A percentile compares a stretch with the other conserved stretches of the same genome.
phyloP scores from a whole-genome alignment of 2,329 filamentous ascomycete genomes.

The Zelopaecilomyces penicillatus region DNA sequence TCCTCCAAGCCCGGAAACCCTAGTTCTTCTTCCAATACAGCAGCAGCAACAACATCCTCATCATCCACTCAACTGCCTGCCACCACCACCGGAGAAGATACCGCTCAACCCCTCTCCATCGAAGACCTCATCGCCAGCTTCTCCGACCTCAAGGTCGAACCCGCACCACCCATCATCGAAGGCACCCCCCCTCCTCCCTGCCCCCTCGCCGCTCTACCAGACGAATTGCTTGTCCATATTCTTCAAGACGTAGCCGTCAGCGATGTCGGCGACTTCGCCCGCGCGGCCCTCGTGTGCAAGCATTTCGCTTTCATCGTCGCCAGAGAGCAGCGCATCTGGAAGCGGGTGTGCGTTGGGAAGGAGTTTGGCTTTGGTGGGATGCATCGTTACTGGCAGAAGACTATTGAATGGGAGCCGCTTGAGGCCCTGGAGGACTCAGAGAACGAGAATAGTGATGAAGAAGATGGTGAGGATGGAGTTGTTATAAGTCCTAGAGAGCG shows the following conservation, averaged over 20 bases:
- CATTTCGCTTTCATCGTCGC: slow-evolving; percentile 75
- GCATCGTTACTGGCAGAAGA: slow-evolving; percentile 68
- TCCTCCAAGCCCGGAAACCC: slow-evolving; percentile 37
- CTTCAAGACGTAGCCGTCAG: slow-evolving; percentile 60
- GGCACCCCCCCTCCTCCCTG: slow-evolving; percentile 68
- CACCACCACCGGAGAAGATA: not conserved
- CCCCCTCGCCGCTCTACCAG: slow-evolving; percentile 67
- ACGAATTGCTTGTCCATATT: slow-evolving; percentile 78
- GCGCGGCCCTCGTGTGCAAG: slow-evolving; percentile 75
- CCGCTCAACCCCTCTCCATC: slow-evolving; percentile 40
- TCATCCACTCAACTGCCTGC: slow-evolving; percentile 38
- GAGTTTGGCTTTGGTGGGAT: slow-evolving; percentile 76
- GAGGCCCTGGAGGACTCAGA: slow-evolving; percentile 10
- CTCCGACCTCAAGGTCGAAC: slow-evolving; percentile 58
- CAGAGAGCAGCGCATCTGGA: slow-evolving; percentile 83
- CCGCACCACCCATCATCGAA: slow-evolving; percentile 60
- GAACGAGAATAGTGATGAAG: slow-evolving; percentile 12
- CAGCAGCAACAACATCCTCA: slow-evolving; percentile 11
- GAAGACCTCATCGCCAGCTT: slow-evolving; percentile 71
- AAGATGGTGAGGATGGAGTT: slow-evolving; percentile 21
- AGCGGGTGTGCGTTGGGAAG: slow-evolving; percentile 57
- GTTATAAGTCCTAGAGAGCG: slow-evolving; percentile 31
- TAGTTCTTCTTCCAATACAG: slow-evolving; percentile 11
- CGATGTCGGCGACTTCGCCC: slow-evolving; percentile 70
- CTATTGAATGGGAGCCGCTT: slow-evolving; percentile 47